Evolutionary conservation across 106 monocot genomes (phyloP).

Genomic region (Dendrobium officinale): DNA sequence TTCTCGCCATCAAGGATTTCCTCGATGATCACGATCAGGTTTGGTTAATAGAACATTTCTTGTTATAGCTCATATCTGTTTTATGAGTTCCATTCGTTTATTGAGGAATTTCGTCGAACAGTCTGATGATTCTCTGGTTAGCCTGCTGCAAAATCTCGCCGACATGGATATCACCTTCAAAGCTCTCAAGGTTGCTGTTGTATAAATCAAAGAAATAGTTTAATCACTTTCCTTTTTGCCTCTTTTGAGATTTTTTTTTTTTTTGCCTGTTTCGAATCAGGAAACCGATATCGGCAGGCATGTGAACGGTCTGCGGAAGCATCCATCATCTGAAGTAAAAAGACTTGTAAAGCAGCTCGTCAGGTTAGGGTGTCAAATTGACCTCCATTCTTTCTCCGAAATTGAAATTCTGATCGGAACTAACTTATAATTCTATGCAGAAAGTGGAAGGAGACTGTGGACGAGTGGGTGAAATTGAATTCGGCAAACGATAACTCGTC

Average conservation of each 20-base stretch:
- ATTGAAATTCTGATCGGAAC: neutral
- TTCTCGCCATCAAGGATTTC: constrained; percentile 48
- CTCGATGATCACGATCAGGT: constrained; percentile 66
- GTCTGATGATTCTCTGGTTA: constrained; percentile 41
- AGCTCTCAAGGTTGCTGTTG: constrained; percentile 38
- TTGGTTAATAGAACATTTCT: neutral
- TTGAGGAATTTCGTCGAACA: constrained; percentile 2
- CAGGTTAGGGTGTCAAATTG: constrained; percentile 18
- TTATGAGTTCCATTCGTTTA: neutral
- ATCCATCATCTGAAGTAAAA: constrained; percentile 43
- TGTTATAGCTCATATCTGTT: neutral
- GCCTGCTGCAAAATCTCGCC: constrained; percentile 43
- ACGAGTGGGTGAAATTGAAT: constrained; percentile 51
- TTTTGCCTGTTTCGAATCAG: constrained; percentile 20
- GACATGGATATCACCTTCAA: constrained; percentile 73
- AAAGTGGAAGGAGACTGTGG: constrained; percentile 64
- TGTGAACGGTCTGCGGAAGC: constrained; percentile 50
- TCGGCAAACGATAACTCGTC: constrained; percentile 19
- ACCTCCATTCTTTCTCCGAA: neutral
- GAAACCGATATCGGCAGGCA: constrained; percentile 59
- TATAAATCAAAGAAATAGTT: neutral
- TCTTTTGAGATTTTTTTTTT: neutral
- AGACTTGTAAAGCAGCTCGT: constrained; percentile 50
- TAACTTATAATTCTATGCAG: constrained; percentile 13
- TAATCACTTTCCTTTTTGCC: neutral